Conservation (phyloP, 2,329 filamentous ascomycete genomes). For the Lecanoromycetidae sp. region DNA sequence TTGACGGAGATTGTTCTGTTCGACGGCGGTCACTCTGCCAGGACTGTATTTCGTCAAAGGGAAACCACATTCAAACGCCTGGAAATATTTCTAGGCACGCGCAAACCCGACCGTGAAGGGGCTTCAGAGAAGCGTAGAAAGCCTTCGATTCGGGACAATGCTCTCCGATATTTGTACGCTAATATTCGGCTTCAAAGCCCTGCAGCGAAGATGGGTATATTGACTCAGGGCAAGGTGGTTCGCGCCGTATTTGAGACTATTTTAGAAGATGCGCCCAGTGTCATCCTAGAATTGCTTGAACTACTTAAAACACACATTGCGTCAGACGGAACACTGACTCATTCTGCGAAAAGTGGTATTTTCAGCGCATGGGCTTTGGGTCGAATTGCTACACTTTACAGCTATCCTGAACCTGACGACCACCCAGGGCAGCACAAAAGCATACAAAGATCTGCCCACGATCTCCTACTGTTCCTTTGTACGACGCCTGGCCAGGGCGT, state of each 20-base stretch:
- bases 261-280: constrained; percentile 60
- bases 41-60: constrained; percentile 62
- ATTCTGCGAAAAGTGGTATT: constrained; percentile 61
- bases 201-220: constrained; percentile 66
- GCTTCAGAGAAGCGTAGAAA: constrained; percentile 52
- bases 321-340: constrained; percentile 59
- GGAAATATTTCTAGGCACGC: constrained; percentile 67
- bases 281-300: constrained; percentile 64
- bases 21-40: constrained; percentile 72
- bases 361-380: constrained; percentile 64
- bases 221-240: constrained; percentile 61
- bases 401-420: constrained; percentile 35
- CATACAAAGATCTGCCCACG: constrained; percentile 59
- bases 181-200: constrained; percentile 67
- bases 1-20: constrained; percentile 75
- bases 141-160: constrained; percentile 71
- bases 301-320: constrained; percentile 59
- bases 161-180: constrained; percentile 67
- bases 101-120: constrained; percentile 40
- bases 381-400: constrained; percentile 60
- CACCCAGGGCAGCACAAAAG: constrained; percentile 34
- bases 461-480: constrained; percentile 63
- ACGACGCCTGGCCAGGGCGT: constrained; percentile 62
- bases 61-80: constrained; percentile 70
- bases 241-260: constrained; percentile 63